These are phyloP conservation scores for Pseudogymnoascus sp. DNA, from an alignment of 2,329 filamentous ascomycete species.

Conservation along the genomic window DNA sequence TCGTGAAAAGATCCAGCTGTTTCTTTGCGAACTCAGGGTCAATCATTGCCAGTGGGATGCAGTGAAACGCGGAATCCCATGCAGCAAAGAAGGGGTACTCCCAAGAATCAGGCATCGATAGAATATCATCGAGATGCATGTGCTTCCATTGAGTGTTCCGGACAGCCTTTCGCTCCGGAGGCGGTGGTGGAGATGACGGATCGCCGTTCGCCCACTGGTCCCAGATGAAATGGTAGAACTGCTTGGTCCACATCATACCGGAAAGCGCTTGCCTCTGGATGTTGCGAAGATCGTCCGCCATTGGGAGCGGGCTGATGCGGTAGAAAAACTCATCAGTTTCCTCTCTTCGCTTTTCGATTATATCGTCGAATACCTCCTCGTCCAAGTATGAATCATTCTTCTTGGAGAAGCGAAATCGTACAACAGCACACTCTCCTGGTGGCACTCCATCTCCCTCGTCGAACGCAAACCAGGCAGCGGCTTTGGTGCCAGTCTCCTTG, in stretches of 20 bases:
- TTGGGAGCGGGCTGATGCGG: slow-evolving; percentile 83
- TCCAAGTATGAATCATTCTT: slow-evolving; percentile 73
- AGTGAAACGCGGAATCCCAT: slow-evolving; percentile 96
- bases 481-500: slow-evolving; percentile 73
- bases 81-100: slow-evolving; percentile 97
- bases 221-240: slow-evolving; percentile 95
- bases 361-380: slow-evolving; percentile 85
- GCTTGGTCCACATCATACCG: slow-evolving; percentile 98
- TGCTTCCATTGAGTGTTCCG: slow-evolving; percentile 91
- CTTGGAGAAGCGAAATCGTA: slow-evolving; percentile 81
- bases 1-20: slow-evolving; percentile 88
- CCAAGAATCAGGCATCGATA: slow-evolving; percentile 98
- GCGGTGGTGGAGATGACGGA: slow-evolving; percentile 79
- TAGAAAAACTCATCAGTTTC: slow-evolving; percentile 97
- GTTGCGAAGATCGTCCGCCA: slow-evolving; percentile 87
- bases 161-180: slow-evolving; percentile 68
- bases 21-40: slow-evolving; percentile 98
- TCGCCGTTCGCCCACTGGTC: slow-evolving; percentile 97
- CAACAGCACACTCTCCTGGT: slow-evolving; percentile 89
- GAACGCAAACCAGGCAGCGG: slow-evolving; percentile 85
- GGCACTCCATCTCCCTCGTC: slow-evolving; percentile 81
- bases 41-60: slow-evolving; percentile 92
- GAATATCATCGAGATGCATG: slow-evolving; percentile 86
- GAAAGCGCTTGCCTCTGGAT: slow-evolving; percentile 92
- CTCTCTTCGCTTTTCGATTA: slow-evolving; percentile 76